Evolutionary conservation across 768 basidiomycete genomes (phyloP), one percentile per base, ranked within the genome.

Genomic region (Clavaria fumosa): DNA sequence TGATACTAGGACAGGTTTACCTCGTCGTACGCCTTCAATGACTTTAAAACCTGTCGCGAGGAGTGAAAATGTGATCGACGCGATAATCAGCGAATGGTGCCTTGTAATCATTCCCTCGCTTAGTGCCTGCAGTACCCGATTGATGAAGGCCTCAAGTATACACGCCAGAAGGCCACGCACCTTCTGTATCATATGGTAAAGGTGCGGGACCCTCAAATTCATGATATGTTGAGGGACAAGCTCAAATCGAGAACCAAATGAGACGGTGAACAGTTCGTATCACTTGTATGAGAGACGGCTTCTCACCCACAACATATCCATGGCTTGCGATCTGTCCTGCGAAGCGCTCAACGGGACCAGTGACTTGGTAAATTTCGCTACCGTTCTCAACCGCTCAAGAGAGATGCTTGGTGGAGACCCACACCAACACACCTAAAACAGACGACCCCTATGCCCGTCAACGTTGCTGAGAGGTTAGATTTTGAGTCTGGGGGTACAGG

Each of bases 321-420:
- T 86, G 78, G 43, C 79, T 84, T 6, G 85, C 86, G 46, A 90
- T 86, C 58, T 83, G 80, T 10, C 80, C 76, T 0, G 81, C 82
- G 51, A 84, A 88, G 35, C 90, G 73, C 53, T 91, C 89, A n/a
- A 93, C 90, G 23, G 90, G 90, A 0, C 88, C 88, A n/a, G 86
- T 91, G 2, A 91, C 88, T 54, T 86, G 84, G 53, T 95, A 96
- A 38, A 96, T 96, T 61, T 93, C 90, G 49, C 86, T 89, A 50
- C 12, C 38, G 12, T 35, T 14, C 18, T 34, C 20, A 19, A 7
- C 10, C 20, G 14, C 14, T 21, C 21, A 34, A 28, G 39, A n/a
- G 38, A 24, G 4, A 6, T 4, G 2, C 34, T 22, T 4, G n/a
- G 7, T 22, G n/a, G 4, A 23, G 28, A 19, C n/a, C n/a, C 23